Conservation (phyloP, 163 green algal genomes). For the Volvox carteri region DNA sequence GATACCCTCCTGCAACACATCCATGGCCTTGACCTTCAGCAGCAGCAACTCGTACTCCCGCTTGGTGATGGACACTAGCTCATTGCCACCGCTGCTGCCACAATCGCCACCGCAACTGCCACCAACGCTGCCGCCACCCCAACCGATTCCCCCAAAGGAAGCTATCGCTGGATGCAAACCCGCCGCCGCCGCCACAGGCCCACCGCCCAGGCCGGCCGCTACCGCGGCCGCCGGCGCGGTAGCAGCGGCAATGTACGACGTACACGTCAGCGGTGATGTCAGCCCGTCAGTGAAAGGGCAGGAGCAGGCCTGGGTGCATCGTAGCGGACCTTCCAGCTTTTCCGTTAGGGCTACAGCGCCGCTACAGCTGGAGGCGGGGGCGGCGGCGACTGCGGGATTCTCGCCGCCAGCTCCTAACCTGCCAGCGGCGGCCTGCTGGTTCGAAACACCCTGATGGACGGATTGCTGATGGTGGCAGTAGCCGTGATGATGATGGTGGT, state of each 20-base stretch:
- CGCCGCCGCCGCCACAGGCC: neutral
- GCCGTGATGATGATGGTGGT: too few relatives aligned
- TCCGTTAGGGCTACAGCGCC: too few relatives aligned
- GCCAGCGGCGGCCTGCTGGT: too few relatives aligned
- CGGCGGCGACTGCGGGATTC: too few relatives aligned
- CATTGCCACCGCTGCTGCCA: neutral
- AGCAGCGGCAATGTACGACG: neutral
- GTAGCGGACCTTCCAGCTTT: too few relatives aligned
- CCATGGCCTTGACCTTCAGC: conserved; percentile 56
- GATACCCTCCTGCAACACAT: conserved; percentile 79
- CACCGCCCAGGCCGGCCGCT: neutral
- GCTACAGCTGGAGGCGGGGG: too few relatives aligned
- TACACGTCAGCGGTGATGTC: too few relatives aligned
- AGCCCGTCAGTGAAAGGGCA: neutral
- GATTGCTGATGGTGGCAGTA: too few relatives aligned
- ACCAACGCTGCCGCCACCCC: neutral
- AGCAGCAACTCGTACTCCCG: conserved; percentile 63
- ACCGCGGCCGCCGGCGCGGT: neutral
- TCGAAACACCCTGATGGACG: too few relatives aligned
- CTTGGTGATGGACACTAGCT: conserved; percentile 45
- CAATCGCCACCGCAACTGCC: neutral
- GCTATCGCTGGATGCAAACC: too few relatives aligned
- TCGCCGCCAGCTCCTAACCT: too few relatives aligned
- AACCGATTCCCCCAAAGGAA: neutral
- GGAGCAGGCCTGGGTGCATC: too few relatives aligned